Conservation (phyloP, 805 yeast genomes). For the Teunomyces atbi region DNA sequence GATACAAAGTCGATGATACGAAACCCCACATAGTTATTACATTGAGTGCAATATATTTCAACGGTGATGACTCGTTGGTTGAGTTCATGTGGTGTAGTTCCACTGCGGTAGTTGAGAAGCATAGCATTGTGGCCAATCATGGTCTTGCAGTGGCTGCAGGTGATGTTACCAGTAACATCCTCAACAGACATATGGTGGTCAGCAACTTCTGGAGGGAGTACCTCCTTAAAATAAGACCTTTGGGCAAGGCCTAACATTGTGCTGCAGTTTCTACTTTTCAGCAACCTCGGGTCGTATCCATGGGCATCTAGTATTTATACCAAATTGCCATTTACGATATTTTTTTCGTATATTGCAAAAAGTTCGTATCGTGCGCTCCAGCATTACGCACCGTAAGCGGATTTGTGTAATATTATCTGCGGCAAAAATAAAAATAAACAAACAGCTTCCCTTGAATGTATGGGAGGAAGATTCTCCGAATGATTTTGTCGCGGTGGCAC, state of each 20-base stretch:
- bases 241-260: neutral
- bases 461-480: too few relatives aligned
- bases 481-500: too few relatives aligned
- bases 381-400: neutral
- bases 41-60: neutral
- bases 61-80: neutral
- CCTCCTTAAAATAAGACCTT: neutral
- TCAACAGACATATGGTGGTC: neutral
- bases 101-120: neutral
- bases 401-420: neutral
- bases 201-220: neutral
- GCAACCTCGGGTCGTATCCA: neutral
- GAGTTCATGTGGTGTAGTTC: neutral
- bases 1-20: constrained; percentile 9
- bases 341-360: constrained; percentile 1
- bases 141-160: constrained; percentile 1
- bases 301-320: neutral
- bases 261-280: neutral
- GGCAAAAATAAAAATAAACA: neutral
- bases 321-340: neutral
- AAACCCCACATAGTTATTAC: constrained; percentile 12
- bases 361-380: neutral
- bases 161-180: neutral
- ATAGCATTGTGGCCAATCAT: neutral
- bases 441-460: neutral